Base-by-base conservation (phyloP, 805 yeast species). In the Sugiyamaella qingdaonensis region DNA sequence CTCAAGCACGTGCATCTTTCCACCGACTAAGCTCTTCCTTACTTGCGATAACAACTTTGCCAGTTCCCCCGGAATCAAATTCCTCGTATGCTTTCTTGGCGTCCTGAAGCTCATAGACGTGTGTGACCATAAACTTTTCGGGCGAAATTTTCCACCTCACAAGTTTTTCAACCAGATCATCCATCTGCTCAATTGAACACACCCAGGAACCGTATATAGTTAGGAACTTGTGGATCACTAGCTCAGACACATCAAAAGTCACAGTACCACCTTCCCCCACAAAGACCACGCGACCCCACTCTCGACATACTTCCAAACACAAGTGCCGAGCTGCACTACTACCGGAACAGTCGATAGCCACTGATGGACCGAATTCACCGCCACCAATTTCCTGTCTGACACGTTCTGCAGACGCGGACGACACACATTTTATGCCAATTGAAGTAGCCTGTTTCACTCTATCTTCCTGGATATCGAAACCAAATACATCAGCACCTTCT, bases 151-250 rank as follows among this genome's bases (percentile, higher is more conserved):
- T 46, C 57, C 57, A 54, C 21, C 49, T 54, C 27, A 45, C 54
- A 5, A 54, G 54, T 49, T 54, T 54, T 42, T 54, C 57, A 4
- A 51, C 57, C 13, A 54, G 46, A 46, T 54, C 57, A 31, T 54
- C 57, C 54, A 54, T 54, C 31, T 49, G 54, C 11, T 35, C 34
- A 18, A 54, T 54, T 3, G 57, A 54, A 9, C 46, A 54, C 4
- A 54, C 54, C 57, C 57, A 54, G 2, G 54, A 54, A 2, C 57
- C 57, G 19, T 46, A 46, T 31, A 53, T 53, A 13, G 56, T 39
- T 42, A 53, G 24, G 35, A 42, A 49, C 41, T 53, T 53, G 46
- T 53, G 56, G 32, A 53, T 53, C 16, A 53, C 52, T 10, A 53
- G 35, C 41, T 53, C 56, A 2, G 56, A 53, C 2, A 53, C 56